Evolutionary conservation across 2,329 filamentous ascomycete genomes (phyloP).

Genomic region (Cercospora citrullina): DNA sequence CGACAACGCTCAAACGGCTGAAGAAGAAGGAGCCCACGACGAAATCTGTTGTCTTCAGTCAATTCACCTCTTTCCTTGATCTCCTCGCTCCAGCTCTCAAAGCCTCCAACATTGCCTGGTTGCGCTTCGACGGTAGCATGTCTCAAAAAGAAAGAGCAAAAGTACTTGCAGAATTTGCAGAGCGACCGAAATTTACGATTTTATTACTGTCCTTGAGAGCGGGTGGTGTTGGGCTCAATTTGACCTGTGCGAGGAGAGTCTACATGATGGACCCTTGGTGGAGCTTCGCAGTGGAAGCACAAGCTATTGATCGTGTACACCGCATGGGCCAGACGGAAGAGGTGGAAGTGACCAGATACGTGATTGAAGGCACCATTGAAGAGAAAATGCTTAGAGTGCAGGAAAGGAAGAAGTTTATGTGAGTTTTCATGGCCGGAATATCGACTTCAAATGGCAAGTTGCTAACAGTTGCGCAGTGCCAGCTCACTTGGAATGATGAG

Average conservation of each 20-base stretch:
- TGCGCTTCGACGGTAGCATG: slow-evolving; percentile 93
- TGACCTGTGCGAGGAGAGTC: slow-evolving; percentile 84
- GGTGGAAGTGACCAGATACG: slow-evolving; percentile 83
- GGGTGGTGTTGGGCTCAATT: slow-evolving; percentile 88
- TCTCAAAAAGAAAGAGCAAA: slow-evolving; percentile 78
- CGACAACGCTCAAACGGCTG: slow-evolving; percentile 70
- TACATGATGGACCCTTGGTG: slow-evolving; percentile 99
- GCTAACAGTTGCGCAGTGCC: slow-evolving; percentile 62
- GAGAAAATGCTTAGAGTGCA: slow-evolving; percentile 92
- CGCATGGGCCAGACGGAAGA: slow-evolving; percentile 90
- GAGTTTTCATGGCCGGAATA: slow-evolving; percentile 47
- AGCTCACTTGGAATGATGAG: slow-evolving; percentile 91
- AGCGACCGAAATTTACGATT: slow-evolving; percentile 62
- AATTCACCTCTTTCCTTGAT: slow-evolving; percentile 94
- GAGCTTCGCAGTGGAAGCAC: slow-evolving; percentile 94
- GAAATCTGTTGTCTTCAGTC: slow-evolving; percentile 88
- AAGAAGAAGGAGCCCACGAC: slow-evolving; percentile 65
- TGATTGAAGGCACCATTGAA: slow-evolving; percentile 88
- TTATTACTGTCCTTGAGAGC: slow-evolving; percentile 83
- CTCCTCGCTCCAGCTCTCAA: slow-evolving; percentile 81
- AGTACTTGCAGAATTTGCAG: slow-evolving; percentile 71
- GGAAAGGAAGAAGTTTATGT: slow-evolving; percentile 95
- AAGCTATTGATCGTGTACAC: slow-evolving; percentile 96
- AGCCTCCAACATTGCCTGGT: slow-evolving; percentile 69
- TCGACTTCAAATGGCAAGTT: neutral